Percentiles rank a stretch among this genome's conserved stretches.
phyloP scores from a whole-genome alignment of 129 eudicot species.

The Chrysanthemum lavandulifolium region DNA sequence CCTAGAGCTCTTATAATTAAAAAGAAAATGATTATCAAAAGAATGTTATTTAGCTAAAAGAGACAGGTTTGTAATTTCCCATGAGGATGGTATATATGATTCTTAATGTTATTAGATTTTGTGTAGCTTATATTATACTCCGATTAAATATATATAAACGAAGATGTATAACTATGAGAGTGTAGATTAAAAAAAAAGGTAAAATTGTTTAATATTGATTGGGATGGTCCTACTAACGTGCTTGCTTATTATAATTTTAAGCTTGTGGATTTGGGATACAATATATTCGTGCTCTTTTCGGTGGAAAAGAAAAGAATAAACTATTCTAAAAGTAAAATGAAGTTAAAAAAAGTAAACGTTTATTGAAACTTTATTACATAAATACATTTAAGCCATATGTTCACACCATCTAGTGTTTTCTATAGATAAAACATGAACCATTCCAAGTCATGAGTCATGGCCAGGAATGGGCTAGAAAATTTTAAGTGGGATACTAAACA shows the following conservation, averaged over 20 bases:
- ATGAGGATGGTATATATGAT: neutral
- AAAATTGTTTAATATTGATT: neutral
- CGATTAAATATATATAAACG: neutral
- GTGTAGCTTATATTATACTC: neutral
- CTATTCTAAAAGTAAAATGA: neutral
- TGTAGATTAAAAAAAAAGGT: neutral
- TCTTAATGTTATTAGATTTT: neutral
- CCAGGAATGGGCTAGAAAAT: too few relatives aligned
- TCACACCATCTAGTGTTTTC: too few relatives aligned
- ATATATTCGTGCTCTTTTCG: conserved; percentile 25
- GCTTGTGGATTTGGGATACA: conserved; percentile 16
- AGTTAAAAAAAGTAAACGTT: neutral
- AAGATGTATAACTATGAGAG: neutral
- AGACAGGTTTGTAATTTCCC: too few relatives aligned
- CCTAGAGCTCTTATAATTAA: too few relatives aligned
- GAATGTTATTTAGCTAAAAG: too few relatives aligned
- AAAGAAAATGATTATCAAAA: too few relatives aligned
- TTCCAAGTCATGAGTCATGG: neutral
- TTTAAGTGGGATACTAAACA: too few relatives aligned
- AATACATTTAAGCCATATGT: neutral
- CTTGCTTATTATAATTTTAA: conserved; percentile 13
- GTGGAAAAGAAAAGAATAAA: conserved; percentile 29
- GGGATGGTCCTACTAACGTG: conserved; percentile 29
- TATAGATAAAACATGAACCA: neutral
- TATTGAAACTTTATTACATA: neutral